Evolutionary conservation across 148 eudicot genomes (phyloP), one percentile per base, ranked within the genome.

Genomic region (Rhododendron henanense): DNA sequence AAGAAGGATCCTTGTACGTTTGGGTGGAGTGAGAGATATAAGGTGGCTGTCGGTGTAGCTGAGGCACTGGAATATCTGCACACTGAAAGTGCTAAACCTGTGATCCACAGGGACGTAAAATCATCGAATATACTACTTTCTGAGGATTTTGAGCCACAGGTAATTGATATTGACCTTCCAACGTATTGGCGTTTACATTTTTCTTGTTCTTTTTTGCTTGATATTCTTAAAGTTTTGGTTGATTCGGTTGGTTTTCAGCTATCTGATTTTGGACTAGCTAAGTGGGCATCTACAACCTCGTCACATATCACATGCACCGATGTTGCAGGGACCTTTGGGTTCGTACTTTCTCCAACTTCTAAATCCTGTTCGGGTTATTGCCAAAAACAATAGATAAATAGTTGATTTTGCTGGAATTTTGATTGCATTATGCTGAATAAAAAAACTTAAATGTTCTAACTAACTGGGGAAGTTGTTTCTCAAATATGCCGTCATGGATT

Each of bases 261-360:
- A 25, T 94, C 97, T 78, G 99, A 96, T 85, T 96, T 96, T 85
- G 99, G 99, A 79, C 93, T 94, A 53, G 99, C 99, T 67, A 92
- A 92, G 73, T 86, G 90, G 92, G 93, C 95, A 67, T 91, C 98
- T 33, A 86, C 88, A 45, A 87, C 87, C 65, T 88, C 98, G 51
- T 84, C 93, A n/a, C 91, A 91, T 69, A 89, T 90, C 78, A 91
- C 90, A 37, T 93, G 94, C 90, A 87, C 93, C 57, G 98, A 97
- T 86, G 93, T 97, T 82, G 93, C 96, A 77, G 99, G 99, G 86
- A 97, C 99, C 18, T 97, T 97, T 84, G 99, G 99, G 99, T 95
- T 75, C 78, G 96, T 91, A 83, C 48, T 79, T 83, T 87, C 47
- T 61, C 77, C 79, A 79, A 63, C 84, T 69, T 69, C 74, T 39